Evolutionary conservation across 2,329 filamentous ascomycete species (phyloP).

Genomic region (Xylariales sp.): DNA sequence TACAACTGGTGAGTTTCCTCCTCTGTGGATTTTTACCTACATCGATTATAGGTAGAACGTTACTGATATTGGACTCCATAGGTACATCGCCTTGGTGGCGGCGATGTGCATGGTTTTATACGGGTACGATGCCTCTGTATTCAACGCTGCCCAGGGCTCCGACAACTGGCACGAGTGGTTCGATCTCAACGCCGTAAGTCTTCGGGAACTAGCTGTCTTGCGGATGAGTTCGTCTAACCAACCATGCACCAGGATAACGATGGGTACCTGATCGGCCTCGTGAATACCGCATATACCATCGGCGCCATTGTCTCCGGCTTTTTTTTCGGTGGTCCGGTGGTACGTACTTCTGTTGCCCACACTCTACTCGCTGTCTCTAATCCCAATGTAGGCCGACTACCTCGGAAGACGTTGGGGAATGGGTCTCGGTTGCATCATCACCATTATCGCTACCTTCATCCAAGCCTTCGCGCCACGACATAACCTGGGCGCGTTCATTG

Average conservation of each 20-base stretch:
- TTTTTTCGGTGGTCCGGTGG: conserved; percentile 73
- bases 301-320: conserved; percentile 77
- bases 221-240: conserved; percentile 4
- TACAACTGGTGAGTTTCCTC: conserved; percentile 58
- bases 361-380: conserved; percentile 1
- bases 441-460: conserved; percentile 75
- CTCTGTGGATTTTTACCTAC: neutral
- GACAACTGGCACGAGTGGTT: conserved; percentile 75
- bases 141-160: conserved; percentile 77
- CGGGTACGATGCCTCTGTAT: conserved; percentile 79
- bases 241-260: conserved; percentile 51
- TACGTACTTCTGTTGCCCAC: conserved; percentile 41
- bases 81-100: conserved; percentile 76
- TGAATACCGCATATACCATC: conserved; percentile 78
- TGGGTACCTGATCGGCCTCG: conserved; percentile 58
- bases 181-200: conserved; percentile 57
- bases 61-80: conserved; percentile 41
- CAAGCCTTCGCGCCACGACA: conserved; percentile 72
- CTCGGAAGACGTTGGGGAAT: conserved; percentile 74
- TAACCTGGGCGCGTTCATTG: conserved; percentile 74
- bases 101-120: conserved; percentile 81
- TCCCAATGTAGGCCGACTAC: conserved; percentile 59
- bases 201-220: neutral
- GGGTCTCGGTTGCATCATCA: conserved; percentile 71
- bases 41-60: conserved; percentile 9